Percentiles rank a stretch among this genome's conserved stretches.
Evolutionary conservation across 495 filamentous ascomycete genomes (phyloP).

Genomic region (Penicillium cataractarum): DNA sequence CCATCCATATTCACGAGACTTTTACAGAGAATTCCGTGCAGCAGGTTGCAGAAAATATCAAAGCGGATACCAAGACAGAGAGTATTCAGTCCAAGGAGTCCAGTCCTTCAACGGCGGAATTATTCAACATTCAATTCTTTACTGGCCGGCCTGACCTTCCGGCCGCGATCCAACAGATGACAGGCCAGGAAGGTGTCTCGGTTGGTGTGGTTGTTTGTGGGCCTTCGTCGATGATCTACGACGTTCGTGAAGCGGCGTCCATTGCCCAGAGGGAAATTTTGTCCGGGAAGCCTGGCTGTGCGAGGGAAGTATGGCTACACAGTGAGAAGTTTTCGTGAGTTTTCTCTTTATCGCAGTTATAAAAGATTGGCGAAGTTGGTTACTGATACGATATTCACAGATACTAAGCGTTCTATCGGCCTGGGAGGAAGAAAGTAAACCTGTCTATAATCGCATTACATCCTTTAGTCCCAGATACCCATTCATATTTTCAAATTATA

Average conservation of each 20-base stretch:
- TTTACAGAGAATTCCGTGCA: neutral
- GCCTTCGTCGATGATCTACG: conserved; percentile 26
- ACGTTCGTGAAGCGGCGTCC: conserved; percentile 24
- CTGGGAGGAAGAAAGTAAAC: neutral
- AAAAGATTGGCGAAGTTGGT: neutral
- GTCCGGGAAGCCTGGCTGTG: conserved; percentile 12
- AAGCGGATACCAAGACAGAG: neutral
- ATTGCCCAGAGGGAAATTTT: conserved; percentile 20
- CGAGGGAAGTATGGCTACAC: conserved; percentile 28
- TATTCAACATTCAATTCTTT: conserved; percentile 21
- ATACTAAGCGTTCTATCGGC: neutral
- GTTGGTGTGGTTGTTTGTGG: conserved; percentile 26
- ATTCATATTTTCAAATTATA: neutral
- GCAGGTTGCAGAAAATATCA: neutral
- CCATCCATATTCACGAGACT: conserved; percentile 27
- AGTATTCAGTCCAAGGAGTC: conserved; percentile 18
- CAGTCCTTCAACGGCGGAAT: conserved; percentile 6
- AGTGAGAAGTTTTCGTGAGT: conserved; percentile 31
- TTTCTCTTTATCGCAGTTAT: neutral
- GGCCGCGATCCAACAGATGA: conserved; percentile 3
- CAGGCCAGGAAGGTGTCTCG: conserved; percentile 13
- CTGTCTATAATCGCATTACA: neutral
- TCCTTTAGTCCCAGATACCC: neutral
- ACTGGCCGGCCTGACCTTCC: conserved; percentile 22
- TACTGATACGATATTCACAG: neutral